A percentile compares a stretch with the other conserved stretches of the same genome.
Conservation (phyloP, 495 filamentous ascomycete species). For the Astrothelium macrocarpum region DNA sequence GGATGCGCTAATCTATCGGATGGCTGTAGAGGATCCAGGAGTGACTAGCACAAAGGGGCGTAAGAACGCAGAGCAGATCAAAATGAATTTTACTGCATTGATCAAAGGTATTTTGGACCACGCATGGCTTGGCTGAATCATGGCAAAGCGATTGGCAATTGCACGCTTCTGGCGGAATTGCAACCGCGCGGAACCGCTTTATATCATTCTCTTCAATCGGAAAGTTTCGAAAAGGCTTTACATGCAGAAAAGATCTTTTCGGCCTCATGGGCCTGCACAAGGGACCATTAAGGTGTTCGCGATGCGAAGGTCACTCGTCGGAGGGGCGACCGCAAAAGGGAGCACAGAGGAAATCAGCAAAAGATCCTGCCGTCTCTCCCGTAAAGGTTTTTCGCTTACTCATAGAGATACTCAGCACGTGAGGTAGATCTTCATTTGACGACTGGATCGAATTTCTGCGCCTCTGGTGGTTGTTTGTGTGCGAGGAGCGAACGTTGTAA, state of each 20-base stretch:
- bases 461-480: no score
- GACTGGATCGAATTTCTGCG: no score
- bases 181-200: background rate
- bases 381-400: background rate
- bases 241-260: background rate
- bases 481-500: background rate
- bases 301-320: background rate
- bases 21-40: background rate
- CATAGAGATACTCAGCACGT: no score
- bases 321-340: background rate
- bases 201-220: background rate
- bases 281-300: background rate
- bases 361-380: background rate
- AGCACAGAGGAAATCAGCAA: background rate
- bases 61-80: background rate
- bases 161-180: background rate
- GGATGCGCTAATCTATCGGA: background rate
- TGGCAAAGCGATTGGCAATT: no score
- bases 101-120: background rate
- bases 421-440: no score
- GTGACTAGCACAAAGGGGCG: background rate
- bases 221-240: background rate
- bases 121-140: no score
- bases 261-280: background rate
- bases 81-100: background rate